Base-by-base conservation (phyloP, 1,284 basidiomycete genomes). In the Ganoderma resinaceum region DNA sequence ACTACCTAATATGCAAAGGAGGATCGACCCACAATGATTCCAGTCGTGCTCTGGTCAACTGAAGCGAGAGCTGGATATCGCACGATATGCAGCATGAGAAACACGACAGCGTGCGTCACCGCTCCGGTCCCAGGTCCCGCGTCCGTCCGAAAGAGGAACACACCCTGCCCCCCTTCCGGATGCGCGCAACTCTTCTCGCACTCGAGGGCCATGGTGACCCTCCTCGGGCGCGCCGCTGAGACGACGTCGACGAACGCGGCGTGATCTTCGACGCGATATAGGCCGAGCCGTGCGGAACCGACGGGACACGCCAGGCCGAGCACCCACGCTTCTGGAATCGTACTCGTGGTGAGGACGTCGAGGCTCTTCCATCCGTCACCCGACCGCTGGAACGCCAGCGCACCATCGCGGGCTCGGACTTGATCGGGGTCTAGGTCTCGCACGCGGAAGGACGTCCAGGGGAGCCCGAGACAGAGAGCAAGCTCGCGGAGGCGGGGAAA, bases 401-500 rank as follows among this genome's bases (percentile, higher is more conserved):
- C n/a, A 5, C 23, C 49, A 5, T 67, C 9, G 12, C 46, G 62
- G 12, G 35, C 42, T 2, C 35, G 31, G 9, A 61, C 14, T 12
- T 14, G 35, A 9, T 40, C 35, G 0, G 37, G 46, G 46, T 23
- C n/a, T 12, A 12, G 0, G 11, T 20, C 20, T 11, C 46, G 9
- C 8, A 12, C 23, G 23, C 0, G 46, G 46, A n/a, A 0, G 23
- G 40, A 42, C 16, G 40, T 20, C 40, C 40, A 16, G 40, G 40
- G 40, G 40, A 42, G 40, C 40, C 29, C 29, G 1, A 37, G 38
- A 11, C 9, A 20, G 49, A 67, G 35, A 31, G 60, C 16, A 8
- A 72, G 61, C 61, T 69, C 53, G 18, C 42, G 63, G 8, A 69
- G 37, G 37, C 52, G 43, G 14, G 70, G 70, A 37, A 72, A 69